Conservation (phyloP, 2,329 filamentous ascomycete species). For the Coccinonectria pachysandricola region DNA sequence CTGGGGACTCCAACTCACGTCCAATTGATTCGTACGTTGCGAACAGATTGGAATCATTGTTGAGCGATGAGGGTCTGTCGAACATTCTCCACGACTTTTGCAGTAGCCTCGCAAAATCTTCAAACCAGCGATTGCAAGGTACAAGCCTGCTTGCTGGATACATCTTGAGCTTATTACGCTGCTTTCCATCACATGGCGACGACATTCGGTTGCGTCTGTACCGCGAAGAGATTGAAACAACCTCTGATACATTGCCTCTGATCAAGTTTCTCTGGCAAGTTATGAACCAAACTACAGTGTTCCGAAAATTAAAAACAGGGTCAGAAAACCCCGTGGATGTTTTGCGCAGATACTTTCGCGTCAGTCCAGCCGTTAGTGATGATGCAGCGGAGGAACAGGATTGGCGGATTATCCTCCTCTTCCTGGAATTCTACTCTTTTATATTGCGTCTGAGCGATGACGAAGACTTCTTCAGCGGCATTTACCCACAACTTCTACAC, state of each 20-base stretch:
- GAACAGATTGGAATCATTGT: constrained; percentile 56
- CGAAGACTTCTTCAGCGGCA: constrained; percentile 75
- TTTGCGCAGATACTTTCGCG: constrained; percentile 22
- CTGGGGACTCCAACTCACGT: no score
- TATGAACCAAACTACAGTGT: constrained; percentile 34
- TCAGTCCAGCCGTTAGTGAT: constrained; percentile 16
- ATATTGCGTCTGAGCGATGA: constrained; percentile 89
- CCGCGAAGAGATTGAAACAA: constrained; percentile 34
- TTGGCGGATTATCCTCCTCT: constrained; percentile 82
- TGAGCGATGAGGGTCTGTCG: constrained; percentile 66
- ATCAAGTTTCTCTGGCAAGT: constrained; percentile 70
- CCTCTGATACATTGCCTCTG: constrained; percentile 46
- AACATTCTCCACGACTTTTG: constrained; percentile 26
- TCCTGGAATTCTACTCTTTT: constrained; percentile 90
- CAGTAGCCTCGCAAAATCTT: constrained; percentile 20
- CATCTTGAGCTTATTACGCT: constrained; percentile 71
- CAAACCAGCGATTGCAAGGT: constrained; percentile 20
- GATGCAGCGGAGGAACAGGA: constrained; percentile 38
- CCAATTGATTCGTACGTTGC: constrained; percentile 52
- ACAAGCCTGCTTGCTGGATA: constrained; percentile 72
- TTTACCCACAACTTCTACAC: constrained; percentile 30
- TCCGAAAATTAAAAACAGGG: constrained; percentile 20
- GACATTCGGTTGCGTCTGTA: constrained; percentile 95
- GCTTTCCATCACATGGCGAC: constrained; percentile 72
- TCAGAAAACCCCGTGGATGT: constrained; percentile 20